These are phyloP conservation scores for Plasmodium inui DNA, from an alignment of 169 alveolate genomes.

Conservation along the genomic window DNA sequence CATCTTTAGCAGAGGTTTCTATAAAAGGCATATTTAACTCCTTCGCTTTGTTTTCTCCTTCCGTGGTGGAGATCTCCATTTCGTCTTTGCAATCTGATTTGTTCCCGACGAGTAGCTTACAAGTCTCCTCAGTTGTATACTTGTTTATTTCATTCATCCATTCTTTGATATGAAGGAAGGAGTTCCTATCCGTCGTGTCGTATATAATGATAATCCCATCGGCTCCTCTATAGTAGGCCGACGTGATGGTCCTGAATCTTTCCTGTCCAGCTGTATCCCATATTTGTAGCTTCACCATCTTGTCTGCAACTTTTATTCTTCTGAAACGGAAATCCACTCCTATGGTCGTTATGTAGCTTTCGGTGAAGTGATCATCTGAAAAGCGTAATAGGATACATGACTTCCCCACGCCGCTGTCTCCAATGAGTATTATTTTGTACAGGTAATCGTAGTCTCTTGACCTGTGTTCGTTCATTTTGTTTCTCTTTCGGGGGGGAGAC, in stretches of 20 bases:
- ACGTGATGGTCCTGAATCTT: constrained; percentile 95
- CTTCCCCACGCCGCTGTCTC: constrained; percentile 99
- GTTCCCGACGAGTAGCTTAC: constrained; percentile 95
- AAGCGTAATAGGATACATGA: constrained; percentile 96
- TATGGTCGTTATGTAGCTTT: constrained; percentile 90
- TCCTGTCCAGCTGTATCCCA: constrained; percentile 99
- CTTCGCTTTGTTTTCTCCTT: constrained; percentile 86
- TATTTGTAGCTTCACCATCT: constrained; percentile 94
- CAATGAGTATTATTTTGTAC: constrained; percentile 97
- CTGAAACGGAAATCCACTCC: constrained; percentile 93
- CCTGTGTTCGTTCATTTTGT: constrained; percentile 34
- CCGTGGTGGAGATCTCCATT: constrained; percentile 83
- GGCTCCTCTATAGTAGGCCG: constrained; percentile 97
- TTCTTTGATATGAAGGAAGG: constrained; percentile 90
- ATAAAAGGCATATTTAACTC: constrained; percentile 83
- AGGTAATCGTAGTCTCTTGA: constrained; percentile 90
- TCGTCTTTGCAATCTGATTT: constrained; percentile 92
- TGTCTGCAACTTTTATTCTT: constrained; percentile 92
- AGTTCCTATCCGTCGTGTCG: constrained; percentile 90
- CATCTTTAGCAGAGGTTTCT: constrained; percentile 89
- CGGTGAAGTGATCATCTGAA: constrained; percentile 93
- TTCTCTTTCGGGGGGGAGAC: background rate
- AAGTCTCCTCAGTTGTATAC: constrained; percentile 94
- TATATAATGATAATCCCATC: constrained; percentile 95
- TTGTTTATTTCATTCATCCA: constrained; percentile 95